Evolutionary conservation across 2,329 filamentous ascomycete genomes (phyloP), one percentile per base, ranked within the genome.

Genomic region (Fusarium brachygibbosum): DNA sequence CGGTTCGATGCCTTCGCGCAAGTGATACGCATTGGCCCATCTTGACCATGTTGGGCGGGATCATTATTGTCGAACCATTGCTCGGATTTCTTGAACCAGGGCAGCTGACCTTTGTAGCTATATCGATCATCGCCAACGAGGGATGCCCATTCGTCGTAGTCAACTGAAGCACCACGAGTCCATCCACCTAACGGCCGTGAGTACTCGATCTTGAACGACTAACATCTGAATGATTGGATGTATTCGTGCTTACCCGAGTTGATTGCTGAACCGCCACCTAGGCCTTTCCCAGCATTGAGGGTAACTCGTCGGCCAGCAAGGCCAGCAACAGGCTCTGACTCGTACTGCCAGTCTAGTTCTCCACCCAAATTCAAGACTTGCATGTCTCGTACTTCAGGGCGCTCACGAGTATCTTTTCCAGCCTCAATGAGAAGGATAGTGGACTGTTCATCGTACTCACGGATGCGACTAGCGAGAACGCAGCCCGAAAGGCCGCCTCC

Each of bases 111-210:
- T 6, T 83, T 74, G 57, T 83, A 84, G 61, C 79, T 80, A 78
- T 85, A 88, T 4, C 77, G 73, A 2, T 79, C 48, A 54, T 86
- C 83, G 1, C 44, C 48, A 35, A 76, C 67, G 17, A 72, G 23
- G 16, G 71, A 37, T 19, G 74, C 55, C 84, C 84, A 86, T 44
- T 79, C 76, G 23, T 86, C 79, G 17, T 82, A 86, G 66, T 85
- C 83, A 8, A 74, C 70, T 4, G 76, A 74, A 32, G 79, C 77
- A 3, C 83, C 84, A 31, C 83, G 82, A 25, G 80, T 80, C 77
- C 83, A 83, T 7, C 75, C 76, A 8, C 79, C 80, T 75, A 12
- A 8, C 9, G 5, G 2, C 13, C 6, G 2, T 42, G 21, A 52
- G 38, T 5, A 21, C 7, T 19, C 0, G 16, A 1, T 5, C 5